A percentile compares a stretch with the other conserved stretches of the same genome.
These are phyloP conservation scores for Purshia tridentata DNA, from an alignment of 306 rosid species.

Conservation along the genomic window DNA sequence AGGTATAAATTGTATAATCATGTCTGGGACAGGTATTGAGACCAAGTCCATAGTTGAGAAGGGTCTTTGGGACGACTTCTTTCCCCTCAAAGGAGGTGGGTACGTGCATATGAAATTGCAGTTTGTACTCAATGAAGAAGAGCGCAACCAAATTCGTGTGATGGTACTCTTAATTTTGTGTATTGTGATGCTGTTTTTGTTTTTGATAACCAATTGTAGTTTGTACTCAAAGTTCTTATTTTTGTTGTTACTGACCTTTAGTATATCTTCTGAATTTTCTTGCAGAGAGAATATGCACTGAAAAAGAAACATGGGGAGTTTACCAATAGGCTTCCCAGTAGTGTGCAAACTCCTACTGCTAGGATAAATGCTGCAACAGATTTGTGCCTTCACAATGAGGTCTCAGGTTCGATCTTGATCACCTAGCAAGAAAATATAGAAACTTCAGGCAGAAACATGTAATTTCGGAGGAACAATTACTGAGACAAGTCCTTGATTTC, in stretches of 20 bases:
- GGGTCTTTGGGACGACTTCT: constrained; percentile 74
- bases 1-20: constrained; percentile 11
- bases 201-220: not conserved
- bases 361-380: constrained; percentile 35
- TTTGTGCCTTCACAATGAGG: constrained; percentile 38
- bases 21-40: constrained; percentile 55
- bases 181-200: not conserved
- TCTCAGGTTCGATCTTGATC: constrained; percentile 78
- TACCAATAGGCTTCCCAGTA: constrained; percentile 31
- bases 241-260: not conserved
- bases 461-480: constrained; percentile 5
- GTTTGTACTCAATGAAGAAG: constrained; percentile 73
- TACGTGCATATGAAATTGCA: constrained; percentile 67
- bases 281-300: constrained; percentile 50
- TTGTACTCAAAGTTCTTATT: not conserved
- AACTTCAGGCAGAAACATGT: constrained; percentile 22
- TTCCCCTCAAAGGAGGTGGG: constrained; percentile 68
- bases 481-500: constrained; percentile 24
- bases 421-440: constrained; percentile 25
- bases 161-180: constrained; percentile 43
- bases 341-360: constrained; percentile 25
- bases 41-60: constrained; percentile 67
- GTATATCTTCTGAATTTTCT: not conserved
- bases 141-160: constrained; percentile 64
- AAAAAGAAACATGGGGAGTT: constrained; percentile 72